These are phyloP conservation scores for Alternaria sp. DNA, from an alignment of 2,329 filamentous ascomycete genomes.

Conservation along the genomic window DNA sequence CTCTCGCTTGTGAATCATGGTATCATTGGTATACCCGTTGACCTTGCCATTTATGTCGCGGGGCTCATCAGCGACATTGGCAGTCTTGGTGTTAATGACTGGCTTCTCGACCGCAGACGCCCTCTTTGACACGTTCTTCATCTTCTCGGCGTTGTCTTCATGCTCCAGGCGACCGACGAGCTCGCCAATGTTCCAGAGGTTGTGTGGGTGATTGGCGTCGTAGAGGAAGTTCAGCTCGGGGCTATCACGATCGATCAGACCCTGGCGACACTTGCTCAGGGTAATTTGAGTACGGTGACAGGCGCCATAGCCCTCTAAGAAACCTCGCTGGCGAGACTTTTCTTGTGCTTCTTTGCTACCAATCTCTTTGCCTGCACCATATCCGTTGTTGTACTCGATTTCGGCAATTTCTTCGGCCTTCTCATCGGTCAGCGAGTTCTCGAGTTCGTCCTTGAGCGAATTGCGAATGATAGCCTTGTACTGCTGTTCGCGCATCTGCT, in stretches of 20 bases:
- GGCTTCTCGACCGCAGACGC: rapidly evolving
- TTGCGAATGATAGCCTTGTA: constrained; percentile 22
- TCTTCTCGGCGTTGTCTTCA: neutral
- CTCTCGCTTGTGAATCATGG: neutral
- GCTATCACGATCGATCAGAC: constrained; percentile 22
- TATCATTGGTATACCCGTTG: neutral
- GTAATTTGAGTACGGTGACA: constrained; percentile 18
- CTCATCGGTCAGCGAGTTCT: neutral
- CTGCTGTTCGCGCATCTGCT: constrained; percentile 29
- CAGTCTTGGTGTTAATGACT: neutral
- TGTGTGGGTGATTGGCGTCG: constrained; percentile 25
- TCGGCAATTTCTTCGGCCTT: constrained; percentile 10
- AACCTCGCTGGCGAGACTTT: constrained; percentile 7
- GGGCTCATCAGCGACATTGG: neutral
- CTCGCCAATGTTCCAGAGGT: constrained; percentile 24
- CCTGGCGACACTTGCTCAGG: constrained; percentile 24
- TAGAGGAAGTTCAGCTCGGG: constrained; percentile 30
- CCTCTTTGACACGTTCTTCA: neutral
- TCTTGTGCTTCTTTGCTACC: constrained; percentile 5
- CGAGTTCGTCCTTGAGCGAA: constrained; percentile 15
- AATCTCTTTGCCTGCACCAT: constrained; percentile 7
- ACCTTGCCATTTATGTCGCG: neutral
- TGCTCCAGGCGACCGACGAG: constrained; percentile 10
- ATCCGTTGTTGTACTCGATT: constrained; percentile 21
- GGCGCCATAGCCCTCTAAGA: constrained; percentile 31